Conservation (phyloP, 1,139 yeast genomes). For the Lodderomyces margitis region DNA sequence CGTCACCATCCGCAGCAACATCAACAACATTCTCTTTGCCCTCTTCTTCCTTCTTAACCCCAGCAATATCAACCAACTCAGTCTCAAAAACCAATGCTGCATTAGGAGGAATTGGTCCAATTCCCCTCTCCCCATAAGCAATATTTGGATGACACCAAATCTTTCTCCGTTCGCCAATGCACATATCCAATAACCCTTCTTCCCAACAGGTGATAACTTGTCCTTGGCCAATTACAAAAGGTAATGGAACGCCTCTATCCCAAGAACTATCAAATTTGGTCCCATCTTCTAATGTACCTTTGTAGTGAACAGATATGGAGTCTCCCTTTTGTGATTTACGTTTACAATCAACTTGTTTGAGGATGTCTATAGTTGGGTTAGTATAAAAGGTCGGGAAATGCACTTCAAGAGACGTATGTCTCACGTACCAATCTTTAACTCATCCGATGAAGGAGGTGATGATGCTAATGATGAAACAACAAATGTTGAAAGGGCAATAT, state of each 20-base stretch:
- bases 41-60: constrained; percentile 16
- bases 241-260: constrained; percentile 62
- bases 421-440: constrained; percentile 31
- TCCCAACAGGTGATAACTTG: constrained; percentile 90
- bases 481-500: constrained; percentile 8
- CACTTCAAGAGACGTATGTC: background rate
- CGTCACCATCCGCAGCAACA: background rate
- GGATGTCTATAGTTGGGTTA: constrained; percentile 15
- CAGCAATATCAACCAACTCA: constrained; percentile 52
- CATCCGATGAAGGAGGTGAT: constrained; percentile 17
- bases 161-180: constrained; percentile 82
- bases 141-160: constrained; percentile 73
- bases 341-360: constrained; percentile 51
- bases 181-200: constrained; percentile 72
- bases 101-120: constrained; percentile 77
- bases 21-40: constrained; percentile 8
- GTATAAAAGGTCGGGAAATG: constrained; percentile 10
- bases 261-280: constrained; percentile 73
- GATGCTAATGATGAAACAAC: constrained; percentile 11
- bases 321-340: constrained; percentile 64
- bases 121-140: constrained; percentile 76
- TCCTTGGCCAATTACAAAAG: constrained; percentile 69
- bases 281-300: constrained; percentile 68
- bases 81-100: constrained; percentile 63
- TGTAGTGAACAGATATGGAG: constrained; percentile 67